Base-by-base conservation (phyloP, 257 asterid species). In the Echites panduratus region DNA sequence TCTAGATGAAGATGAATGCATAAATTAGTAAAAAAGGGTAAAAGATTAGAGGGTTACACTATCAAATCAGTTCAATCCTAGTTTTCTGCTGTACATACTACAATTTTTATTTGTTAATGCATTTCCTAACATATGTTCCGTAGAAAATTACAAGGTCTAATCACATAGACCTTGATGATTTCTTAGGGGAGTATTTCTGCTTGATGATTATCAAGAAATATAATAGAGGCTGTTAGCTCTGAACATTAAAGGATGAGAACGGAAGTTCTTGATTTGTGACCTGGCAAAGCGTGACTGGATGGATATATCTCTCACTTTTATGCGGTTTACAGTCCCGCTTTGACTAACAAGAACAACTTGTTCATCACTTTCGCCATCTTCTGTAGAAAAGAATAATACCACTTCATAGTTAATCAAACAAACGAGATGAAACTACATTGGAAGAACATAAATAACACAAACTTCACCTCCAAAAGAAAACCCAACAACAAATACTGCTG, bases 301-400 rank as follows among this genome's bases (percentile, higher is more conserved):
- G 63, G 98, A 92, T 79, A 95, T 88, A 50, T 95, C 98, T 71
- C 90, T 88, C 78, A 95, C 98, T 85, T 95, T 95, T 64, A 95
- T 92, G 79, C 99, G 88, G 84, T 95, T 92, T 40, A 92, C 98
- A 2, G 97, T 95, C 85, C 99, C 99, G 79, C 97, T 95, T 76
- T 95, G 99, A 86, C 99, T 95, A 59, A 92, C 98, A 74, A 92
- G 88, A 77, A 95, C 99, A 76, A 95, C 92, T 78, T 95, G 97
- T 79, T 95, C 98, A 73, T 91, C 97, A 73, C 97, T 92, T 77
- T 90, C 98, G 76, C 98, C 96, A 75, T 92, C 98, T 70, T 92
- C 99, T 94, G 87, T 74, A 74, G 38, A 71, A 56, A 76, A 71
- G 50, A 78, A 26, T 26, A 27, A 66, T 27, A 40, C 52, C 49